Percentiles rank a stretch among this genome's conserved stretches.
Evolutionary conservation across 2,329 filamentous ascomycete genomes (phyloP).

Genomic region (Diplodia sapinea): DNA sequence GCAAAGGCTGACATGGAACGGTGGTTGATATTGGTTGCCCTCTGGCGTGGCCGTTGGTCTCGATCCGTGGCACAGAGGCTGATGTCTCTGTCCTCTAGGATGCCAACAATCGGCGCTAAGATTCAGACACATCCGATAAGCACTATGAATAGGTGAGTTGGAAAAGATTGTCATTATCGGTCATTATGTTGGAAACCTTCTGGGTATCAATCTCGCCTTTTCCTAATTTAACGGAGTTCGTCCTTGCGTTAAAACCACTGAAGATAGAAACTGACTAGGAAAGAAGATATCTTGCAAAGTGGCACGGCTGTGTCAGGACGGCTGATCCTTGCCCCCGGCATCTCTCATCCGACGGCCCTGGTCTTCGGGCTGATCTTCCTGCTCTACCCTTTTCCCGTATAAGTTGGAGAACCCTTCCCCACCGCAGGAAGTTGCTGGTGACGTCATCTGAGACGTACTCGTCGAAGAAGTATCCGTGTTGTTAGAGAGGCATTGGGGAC

Average conservation of each 20-base stretch:
- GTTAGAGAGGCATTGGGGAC: conserved; percentile 21
- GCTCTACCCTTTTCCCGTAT: background rate
- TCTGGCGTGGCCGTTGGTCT: background rate
- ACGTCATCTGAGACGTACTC: conserved; percentile 22
- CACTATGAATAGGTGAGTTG: background rate
- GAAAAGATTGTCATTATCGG: background rate
- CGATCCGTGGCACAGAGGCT: conserved; percentile 4
- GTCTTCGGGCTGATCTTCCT: conserved; percentile 1
- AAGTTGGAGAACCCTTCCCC: background rate
- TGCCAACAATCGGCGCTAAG: background rate
- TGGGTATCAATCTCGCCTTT: conserved; percentile 10
- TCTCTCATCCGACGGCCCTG: background rate
- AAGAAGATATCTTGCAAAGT: background rate
- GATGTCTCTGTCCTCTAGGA: background rate
- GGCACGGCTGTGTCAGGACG: background rate
- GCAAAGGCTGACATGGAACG: background rate
- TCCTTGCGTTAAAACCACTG: background rate
- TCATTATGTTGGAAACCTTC: background rate
- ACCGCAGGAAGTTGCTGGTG: conserved; percentile 17
- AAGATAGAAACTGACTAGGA: background rate
- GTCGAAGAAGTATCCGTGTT: conserved; percentile 12
- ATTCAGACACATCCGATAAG: background rate
- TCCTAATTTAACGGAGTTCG: background rate
- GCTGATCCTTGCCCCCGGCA: background rate
- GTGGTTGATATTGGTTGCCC: background rate